Evolutionary conservation across 2,329 filamentous ascomycete species (phyloP), one percentile per base, ranked within the genome.

Genomic region (Claviceps sp.): DNA sequence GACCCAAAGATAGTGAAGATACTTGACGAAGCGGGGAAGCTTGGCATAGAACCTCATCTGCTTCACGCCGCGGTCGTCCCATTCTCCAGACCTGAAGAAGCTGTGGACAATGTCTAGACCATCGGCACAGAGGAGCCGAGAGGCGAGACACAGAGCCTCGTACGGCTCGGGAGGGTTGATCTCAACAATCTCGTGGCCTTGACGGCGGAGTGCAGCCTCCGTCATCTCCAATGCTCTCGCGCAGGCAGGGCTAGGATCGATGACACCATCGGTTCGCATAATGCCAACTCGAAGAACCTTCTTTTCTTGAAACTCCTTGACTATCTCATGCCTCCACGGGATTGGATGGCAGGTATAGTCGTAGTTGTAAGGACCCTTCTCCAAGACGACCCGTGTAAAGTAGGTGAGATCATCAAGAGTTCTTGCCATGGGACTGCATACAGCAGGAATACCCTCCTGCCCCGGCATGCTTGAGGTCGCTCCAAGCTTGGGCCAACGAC

Each of bases 381-480:
- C 71, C 52, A 96, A 78, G 51, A 96, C 71, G 7, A 81, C 78
- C 50, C 82, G 81, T 3, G 87, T 87, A 66, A 96, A 96, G 69
- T 95, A 95, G 1, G 77, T 77, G 55, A 96, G 70, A 62, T 96
- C 90, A 56, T 82, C 78, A 54, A 95, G 69, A 0, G 89, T 95
- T 50, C 89, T 78, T 2, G 90, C 81, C 91, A 97, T 96, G 5
- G 90, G 90, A 53, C 87, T 91, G 69, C 90, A 95, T 20, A 95
- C 89, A 56, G 85, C 87, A 1, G 88, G 82, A 36, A 96, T 82
- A 0, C 89, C 90, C 63, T 96, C 91, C 64, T 96, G 89, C 0
- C 91, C 91, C 0, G 87, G 82, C 89, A 95, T 95, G 60, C 85
- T 90, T 0, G 90, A 95, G 55, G 79, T 79, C 64, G 89, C 82